Evolutionary conservation across 176 grass and related monocot genomes (phyloP), one percentile per base, ranked within the genome.

Genomic region (Oryza meridionalis): DNA sequence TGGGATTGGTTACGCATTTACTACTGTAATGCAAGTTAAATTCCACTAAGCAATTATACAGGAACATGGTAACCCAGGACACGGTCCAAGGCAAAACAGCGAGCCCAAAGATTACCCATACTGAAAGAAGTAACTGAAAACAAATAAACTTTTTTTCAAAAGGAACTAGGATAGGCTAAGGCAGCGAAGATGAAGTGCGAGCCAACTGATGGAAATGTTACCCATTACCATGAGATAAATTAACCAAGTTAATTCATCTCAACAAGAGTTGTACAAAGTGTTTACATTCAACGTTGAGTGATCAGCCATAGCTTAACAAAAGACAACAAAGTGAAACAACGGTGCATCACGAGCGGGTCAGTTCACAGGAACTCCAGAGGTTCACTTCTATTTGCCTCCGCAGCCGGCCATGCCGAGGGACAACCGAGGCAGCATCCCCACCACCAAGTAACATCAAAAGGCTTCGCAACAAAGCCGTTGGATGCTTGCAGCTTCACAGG

Each of bases 361-460:
- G 50, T 33, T 43, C 40, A 33, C 45, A 49, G 37, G 26, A 14
- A 72, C 33, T 33, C 16, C 29, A 75, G 59, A 46, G 40, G 21
- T 15, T 31, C 6, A 24, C 40, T 15, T 16, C 81, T 44, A 11
- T 77, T 38, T 46, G 46, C 21, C 62, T 31, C 31, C 73, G 6
- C 11, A 61, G 49, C 17, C 15, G 27, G 11, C 25, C 25, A 42
- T 51, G 68, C 7, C 66, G 19, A 46, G 31, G 86, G 86, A 49
- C 38, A 79, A 79, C 72, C 27, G 42, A 79, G 76, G 67, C 65
- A 49, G 79, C 72, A 64, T 79, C 63, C 76, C 16, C 15, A 24
- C 49, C 46, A 15, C 11, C 1, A 15, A 16, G 22, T 31, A 27
- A 33, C 26, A 46, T 25, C 22, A 33, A 2, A 19, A 65, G 32